Conservation (phyloP, 805 yeast species). For the Groenewaldozyma salmanticensis region DNA sequence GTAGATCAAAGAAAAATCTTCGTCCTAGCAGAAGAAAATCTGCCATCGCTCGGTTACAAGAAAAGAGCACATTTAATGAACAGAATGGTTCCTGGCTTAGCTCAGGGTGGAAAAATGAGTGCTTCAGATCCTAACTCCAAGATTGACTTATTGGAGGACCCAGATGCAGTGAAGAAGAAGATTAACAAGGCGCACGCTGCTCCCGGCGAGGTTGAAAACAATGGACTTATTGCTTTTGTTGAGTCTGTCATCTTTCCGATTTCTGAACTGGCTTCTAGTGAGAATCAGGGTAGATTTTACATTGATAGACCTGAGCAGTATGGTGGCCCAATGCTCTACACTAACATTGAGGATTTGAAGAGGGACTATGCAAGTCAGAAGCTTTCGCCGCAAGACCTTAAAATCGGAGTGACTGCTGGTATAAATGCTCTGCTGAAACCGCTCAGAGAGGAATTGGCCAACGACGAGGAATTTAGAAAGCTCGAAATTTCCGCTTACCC, state of each 20-base stretch:
- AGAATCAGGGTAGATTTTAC: slow-evolving; percentile 51
- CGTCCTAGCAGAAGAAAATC: slow-evolving; percentile 91
- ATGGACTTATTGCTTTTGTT: slow-evolving; percentile 80
- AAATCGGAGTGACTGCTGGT: slow-evolving; percentile 81
- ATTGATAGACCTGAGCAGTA: slow-evolving; percentile 92
- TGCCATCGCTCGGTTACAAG: slow-evolving; percentile 80
- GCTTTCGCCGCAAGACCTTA: slow-evolving; percentile 88
- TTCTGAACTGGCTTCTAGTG: slow-evolving; percentile 50
- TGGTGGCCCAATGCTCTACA: slow-evolving; percentile 83
- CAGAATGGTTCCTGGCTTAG: slow-evolving; percentile 96
- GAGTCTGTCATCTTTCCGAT: slow-evolving; percentile 81
- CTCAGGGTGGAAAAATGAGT: slow-evolving; percentile 96
- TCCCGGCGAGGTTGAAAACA: slow-evolving; percentile 85
- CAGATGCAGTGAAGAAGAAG: slow-evolving; percentile 82
- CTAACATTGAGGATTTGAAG: slow-evolving; percentile 57
- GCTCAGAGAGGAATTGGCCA: slow-evolving; percentile 57
- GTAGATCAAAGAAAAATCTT: slow-evolving; percentile 98
- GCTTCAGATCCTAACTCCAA: slow-evolving; percentile 98
- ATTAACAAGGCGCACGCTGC: slow-evolving; percentile 88
- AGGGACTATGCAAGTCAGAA: slow-evolving; percentile 62
- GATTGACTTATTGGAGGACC: slow-evolving; percentile 85
- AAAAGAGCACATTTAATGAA: slow-evolving; percentile 98
- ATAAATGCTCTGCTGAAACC: slow-evolving; percentile 78
- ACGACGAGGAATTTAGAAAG: slow-evolving; percentile 61
- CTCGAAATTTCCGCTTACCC: slow-evolving; percentile 80